These are phyloP conservation scores for Lathyrus tuberosus DNA, from an alignment of 306 rosid genomes.

Conservation along the genomic window DNA sequence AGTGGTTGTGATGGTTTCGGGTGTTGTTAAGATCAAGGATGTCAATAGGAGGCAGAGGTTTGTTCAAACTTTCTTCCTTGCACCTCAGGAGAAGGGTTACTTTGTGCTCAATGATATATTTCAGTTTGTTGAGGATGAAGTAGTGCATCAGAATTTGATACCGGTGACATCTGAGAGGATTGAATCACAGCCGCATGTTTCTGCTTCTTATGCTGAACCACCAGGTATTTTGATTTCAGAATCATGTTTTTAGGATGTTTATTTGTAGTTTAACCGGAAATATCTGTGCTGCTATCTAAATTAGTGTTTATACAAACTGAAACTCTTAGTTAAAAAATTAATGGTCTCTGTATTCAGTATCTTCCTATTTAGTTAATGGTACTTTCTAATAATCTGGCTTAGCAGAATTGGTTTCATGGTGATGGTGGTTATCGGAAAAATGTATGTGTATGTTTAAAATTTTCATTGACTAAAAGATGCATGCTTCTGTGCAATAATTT, in stretches of 20 bases:
- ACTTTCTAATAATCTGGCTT: neutral
- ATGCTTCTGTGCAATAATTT: neutral
- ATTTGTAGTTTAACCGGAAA: neutral
- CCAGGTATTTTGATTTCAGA: constrained; percentile 52
- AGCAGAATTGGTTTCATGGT: constrained; percentile 9
- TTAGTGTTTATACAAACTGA: neutral
- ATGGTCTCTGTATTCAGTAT: neutral
- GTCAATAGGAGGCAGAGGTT: constrained; percentile 66
- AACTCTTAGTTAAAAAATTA: constrained; percentile 10
- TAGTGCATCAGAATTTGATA: constrained; percentile 48
- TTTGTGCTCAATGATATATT: constrained; percentile 86
- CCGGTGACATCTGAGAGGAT: constrained; percentile 51
- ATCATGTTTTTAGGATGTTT: constrained; percentile 1
- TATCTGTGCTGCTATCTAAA: neutral
- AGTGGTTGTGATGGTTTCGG: constrained; percentile 86
- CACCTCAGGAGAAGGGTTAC: constrained; percentile 92
- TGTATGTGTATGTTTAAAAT: neutral
- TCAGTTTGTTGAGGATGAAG: constrained; percentile 70
- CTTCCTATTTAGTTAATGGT: neutral
- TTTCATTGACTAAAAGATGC: neutral
- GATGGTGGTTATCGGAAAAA: neutral
- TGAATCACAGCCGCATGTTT: constrained; percentile 58
- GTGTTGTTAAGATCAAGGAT: constrained; percentile 76
- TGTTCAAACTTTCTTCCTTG: constrained; percentile 86
- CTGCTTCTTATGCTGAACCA: constrained; percentile 65